phyloP scores from a whole-genome alignment of 352 stramenopile species.

The Globisporangium sylvaticum region DNA sequence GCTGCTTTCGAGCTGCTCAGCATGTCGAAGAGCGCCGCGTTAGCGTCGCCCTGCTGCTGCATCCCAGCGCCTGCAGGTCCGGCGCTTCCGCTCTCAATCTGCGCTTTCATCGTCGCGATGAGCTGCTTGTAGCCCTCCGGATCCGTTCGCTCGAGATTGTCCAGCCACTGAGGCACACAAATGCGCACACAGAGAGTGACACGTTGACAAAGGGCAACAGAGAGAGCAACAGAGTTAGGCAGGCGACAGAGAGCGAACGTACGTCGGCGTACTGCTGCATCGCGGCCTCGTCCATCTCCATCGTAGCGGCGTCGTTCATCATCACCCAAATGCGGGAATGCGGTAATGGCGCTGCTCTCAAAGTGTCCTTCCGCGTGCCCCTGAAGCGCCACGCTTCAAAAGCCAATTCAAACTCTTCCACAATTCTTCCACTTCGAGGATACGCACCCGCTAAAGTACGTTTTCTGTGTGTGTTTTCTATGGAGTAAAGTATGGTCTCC shows the following conservation, averaged over 20 bases:
- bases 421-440: background rate
- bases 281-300: slow-evolving; percentile 46
- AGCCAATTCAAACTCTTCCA: background rate
- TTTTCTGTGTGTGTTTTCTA: background rate
- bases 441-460: background rate
- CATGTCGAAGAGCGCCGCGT: slow-evolving; percentile 50
- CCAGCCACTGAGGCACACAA: slow-evolving; percentile 41
- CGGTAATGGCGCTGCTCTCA: background rate
- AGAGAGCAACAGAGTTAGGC: background rate
- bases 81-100: slow-evolving; percentile 35
- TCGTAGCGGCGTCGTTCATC: background rate
- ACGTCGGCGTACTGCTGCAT: slow-evolving; percentile 79
- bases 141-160: slow-evolving; percentile 67
- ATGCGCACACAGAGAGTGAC: background rate
- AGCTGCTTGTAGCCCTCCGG: slow-evolving; percentile 59
- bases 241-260: slow-evolving; percentile 9
- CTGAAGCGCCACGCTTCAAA: background rate
- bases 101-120: slow-evolving; percentile 60
- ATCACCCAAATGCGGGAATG: background rate
- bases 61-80: background rate
- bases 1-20: slow-evolving; percentile 21
- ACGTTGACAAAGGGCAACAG: background rate
- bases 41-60: slow-evolving; percentile 18
- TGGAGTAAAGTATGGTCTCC: background rate
- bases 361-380: background rate